A percentile compares a stretch with the other conserved stretches of the same genome.
Conservation (phyloP, 441 rosid species). For the Populus hybrid region DNA sequence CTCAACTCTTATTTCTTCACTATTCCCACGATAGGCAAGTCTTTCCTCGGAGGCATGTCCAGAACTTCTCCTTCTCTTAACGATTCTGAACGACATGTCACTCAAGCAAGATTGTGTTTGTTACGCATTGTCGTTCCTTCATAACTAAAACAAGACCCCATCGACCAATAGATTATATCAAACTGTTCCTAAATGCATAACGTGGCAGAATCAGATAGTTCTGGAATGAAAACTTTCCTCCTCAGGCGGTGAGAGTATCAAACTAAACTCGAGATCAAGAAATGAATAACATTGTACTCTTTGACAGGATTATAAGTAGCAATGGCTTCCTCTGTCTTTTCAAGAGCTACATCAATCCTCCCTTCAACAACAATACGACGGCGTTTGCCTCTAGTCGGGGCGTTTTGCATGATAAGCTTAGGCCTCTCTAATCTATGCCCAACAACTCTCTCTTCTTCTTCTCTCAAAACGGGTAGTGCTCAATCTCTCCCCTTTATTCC, state of each 20-base stretch:
- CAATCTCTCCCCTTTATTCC: slow-evolving; percentile 49
- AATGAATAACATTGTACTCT: neutral
- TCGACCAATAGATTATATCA: neutral
- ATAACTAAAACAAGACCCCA: neutral
- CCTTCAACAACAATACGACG: slow-evolving; percentile 48
- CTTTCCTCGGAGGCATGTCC: neutral
- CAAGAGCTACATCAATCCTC: slow-evolving; percentile 26
- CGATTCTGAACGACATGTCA: neutral
- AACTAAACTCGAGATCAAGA: slow-evolving; percentile 9
- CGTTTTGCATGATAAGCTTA: slow-evolving; percentile 63
- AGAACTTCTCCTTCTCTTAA: neutral
- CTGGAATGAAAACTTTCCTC: neutral
- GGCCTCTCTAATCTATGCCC: slow-evolving; percentile 52
- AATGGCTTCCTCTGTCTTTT: slow-evolving; percentile 44
- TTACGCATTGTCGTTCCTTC: neutral
- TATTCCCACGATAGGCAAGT: neutral
- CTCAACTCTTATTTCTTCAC: neutral
- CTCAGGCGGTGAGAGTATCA: slow-evolving; percentile 18
- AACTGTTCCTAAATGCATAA: too few species aligned
- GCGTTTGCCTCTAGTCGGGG: slow-evolving; percentile 65
- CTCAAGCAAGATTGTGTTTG: neutral
- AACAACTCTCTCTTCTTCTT: slow-evolving; percentile 19
- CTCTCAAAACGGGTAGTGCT: slow-evolving; percentile 51
- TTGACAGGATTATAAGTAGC: slow-evolving; percentile 9
- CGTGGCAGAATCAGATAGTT: neutral